Evolutionary conservation across 176 grass and related monocot species (phyloP), one percentile per base, ranked within the genome.

Genomic region (Eragrostis nindensis): DNA sequence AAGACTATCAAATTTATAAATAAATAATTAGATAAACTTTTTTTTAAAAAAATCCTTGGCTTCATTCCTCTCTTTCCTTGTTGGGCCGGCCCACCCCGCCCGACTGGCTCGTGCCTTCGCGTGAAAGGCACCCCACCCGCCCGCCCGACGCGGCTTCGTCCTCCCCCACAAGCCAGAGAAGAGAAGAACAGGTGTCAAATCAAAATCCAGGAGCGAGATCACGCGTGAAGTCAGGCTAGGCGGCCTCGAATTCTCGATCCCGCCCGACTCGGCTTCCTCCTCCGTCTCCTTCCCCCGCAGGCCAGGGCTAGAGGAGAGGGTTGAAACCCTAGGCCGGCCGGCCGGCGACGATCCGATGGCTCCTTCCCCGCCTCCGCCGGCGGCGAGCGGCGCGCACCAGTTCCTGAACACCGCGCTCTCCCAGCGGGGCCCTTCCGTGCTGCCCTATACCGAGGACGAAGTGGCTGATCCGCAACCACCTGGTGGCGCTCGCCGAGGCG

Each of bases 381-480:
- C 86, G 15, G 75, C 76, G 60, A 84, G 81, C 73, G 82, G 74
- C 79, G 94, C 89, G 21, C 89, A 89, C 53, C 94, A 97, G 76
- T 97, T 97, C 89, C 94, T 97, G 40, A 94, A 84, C 80, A 87
- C 87, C 19, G 89, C 91, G 14, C 87, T 97, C 38, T 97, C 94
- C 0, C 91, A 97, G 73, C 91, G 92, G 1, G 91, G 94, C 0
- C 89, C 91, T 19, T 68, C 87, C 3, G 85, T 87, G 39, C 85
- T 97, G 24, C 91, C 94, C 11, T 97, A 97, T 73, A 71, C 89
- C 5, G 89, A 97, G 86, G 94, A 97, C 72, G 94, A 97, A 94
- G 85, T 92, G 94, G 91, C 82, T 94, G 44, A 97, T 97, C 76
- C 94, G 91, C 72, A 94, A 97, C 85, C 94, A 97, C 75, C 89